Percentiles rank a stretch among this genome's conserved stretches.
phyloP scores from a whole-genome alignment of 139 green algal genomes.

The Chlamydomonas sphaeroides region DNA sequence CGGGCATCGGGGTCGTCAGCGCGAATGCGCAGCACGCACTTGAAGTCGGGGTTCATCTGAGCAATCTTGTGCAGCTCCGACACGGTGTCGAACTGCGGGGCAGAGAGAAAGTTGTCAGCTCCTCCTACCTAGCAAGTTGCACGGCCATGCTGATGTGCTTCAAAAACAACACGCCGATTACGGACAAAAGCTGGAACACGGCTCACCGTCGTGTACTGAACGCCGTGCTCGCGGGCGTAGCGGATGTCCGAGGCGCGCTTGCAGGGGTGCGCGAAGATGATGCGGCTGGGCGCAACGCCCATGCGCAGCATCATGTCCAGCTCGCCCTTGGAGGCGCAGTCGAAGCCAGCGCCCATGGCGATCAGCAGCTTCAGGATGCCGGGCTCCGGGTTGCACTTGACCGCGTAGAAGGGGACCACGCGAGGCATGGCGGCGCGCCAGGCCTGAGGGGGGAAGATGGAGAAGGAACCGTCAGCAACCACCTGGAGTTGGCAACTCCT shows the following conservation, averaged over 20 bases:
- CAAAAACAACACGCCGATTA: no score
- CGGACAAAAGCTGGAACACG: no score
- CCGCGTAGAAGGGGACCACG: constrained; percentile 92
- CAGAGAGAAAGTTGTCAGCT: neutral
- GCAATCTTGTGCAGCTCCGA: constrained; percentile 94
- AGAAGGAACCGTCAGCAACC: constrained; percentile 37
- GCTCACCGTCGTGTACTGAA: constrained; percentile 81
- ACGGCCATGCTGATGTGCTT: no score
- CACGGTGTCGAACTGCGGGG: constrained; percentile 85
- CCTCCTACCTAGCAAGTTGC: neutral
- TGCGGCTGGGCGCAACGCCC: constrained; percentile 79
- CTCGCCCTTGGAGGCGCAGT: constrained; percentile 93
- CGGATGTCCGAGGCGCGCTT: constrained; percentile 90
- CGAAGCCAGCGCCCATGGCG: constrained; percentile 91
- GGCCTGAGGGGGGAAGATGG: constrained; percentile 40
- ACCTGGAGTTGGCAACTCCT: constrained; percentile 55
- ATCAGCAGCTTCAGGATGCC: constrained; percentile 86
- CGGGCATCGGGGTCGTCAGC: constrained; percentile 82
- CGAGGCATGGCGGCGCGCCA: constrained; percentile 88
- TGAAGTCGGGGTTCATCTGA: constrained; percentile 66
- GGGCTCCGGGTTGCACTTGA: constrained; percentile 96
- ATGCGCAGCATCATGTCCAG: constrained; percentile 81
- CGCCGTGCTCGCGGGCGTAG: constrained; percentile 59
- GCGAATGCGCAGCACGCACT: constrained; percentile 90
- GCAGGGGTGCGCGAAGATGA: constrained; percentile 96